Evolutionary conservation across 352 stramenopile genomes (phyloP), one percentile per base, ranked within the genome.

Genomic region (Plasmopara muralis): DNA sequence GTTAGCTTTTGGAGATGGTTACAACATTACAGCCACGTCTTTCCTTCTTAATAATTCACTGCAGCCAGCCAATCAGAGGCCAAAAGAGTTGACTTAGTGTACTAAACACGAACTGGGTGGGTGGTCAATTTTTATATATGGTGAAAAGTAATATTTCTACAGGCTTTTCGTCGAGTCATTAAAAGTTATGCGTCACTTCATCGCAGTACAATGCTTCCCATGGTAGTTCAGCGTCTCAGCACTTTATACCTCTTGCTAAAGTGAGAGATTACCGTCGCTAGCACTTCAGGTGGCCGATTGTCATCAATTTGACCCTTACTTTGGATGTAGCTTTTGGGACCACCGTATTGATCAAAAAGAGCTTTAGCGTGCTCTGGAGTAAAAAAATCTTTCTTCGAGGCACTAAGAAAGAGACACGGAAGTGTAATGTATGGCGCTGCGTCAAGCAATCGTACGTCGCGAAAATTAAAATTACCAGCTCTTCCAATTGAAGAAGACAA

Each of bases 371-470:
- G 78, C 9, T 71, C 57, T 15, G 80, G 80, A 9, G 60, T 72
- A 37, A 91, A 83, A 33, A 91, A 91, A 47, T 89, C 81, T 29
- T 83, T 82, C 62, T 85, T 82, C 0, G 66, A 80, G 12, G 73
- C 72, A 35, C 69, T 83, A 29, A 87, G 61, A 58, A 91, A 91
- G 13, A 87, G 47, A 16, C 81, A 87, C 2, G 81, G 70, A 12
- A 79, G 47, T 30, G 48, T 62, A 43, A 87, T 74, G 9, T 57
- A 51, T 29, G 57, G 49, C 9, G 67, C 72, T 15, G 63, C 58
- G 31, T 78, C 68, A 20, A 91, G 53, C 29, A 87, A 55, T 9
- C 60, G 53, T 6, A 89, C 64, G 49, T 89, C 77, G 2, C 55
- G 48, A 30, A 89, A 66, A 18, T 60, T 69, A 35, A 82, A 89